Conservation (phyloP, 345 rosid species). For the Eucalyptus marginata region DNA sequence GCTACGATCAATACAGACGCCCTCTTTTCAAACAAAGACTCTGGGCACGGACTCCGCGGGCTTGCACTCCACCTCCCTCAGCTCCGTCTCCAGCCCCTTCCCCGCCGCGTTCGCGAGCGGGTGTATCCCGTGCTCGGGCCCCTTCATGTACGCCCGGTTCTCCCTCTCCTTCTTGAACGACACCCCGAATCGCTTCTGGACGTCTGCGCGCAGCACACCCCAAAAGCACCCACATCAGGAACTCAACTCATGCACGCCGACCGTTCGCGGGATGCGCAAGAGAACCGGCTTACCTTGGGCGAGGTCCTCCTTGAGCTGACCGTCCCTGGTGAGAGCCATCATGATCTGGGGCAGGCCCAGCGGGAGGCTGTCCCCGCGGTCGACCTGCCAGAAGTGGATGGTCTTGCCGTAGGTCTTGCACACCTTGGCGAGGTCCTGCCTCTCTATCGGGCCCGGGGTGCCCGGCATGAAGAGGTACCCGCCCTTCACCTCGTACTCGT, state of each 20-base stretch:
- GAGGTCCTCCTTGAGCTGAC: conserved; percentile 48
- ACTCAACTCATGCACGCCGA: not conserved
- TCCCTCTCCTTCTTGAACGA: conserved; percentile 39
- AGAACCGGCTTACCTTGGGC: conserved; percentile 8
- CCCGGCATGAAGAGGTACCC: conserved; percentile 70
- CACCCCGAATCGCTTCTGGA: conserved; percentile 31
- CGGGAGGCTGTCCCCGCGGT: conserved; percentile 59
- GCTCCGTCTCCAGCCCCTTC: conserved; percentile 27
- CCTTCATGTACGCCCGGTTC: conserved; percentile 43
- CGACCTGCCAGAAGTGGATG: conserved; percentile 85
- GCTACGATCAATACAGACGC: not conserved
- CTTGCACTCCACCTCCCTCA: conserved; percentile 50
- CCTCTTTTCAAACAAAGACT: conserved; percentile 30
- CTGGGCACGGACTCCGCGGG: conserved; percentile 37
- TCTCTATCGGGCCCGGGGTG: conserved; percentile 41
- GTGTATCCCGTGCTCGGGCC: conserved; percentile 55
- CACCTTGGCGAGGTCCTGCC: conserved; percentile 58
- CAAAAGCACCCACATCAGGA: not conserved
- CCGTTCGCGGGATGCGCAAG: not conserved
- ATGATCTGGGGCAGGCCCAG: conserved; percentile 66
- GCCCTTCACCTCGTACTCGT: conserved; percentile 76
- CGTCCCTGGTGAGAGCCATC: conserved; percentile 63
- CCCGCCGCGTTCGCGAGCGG: conserved; percentile 63
- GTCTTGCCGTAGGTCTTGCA: conserved; percentile 65
- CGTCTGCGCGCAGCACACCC: conserved; percentile 5